Evolutionary conservation across 179 eudicot species (phyloP), one percentile per base, ranked within the genome.

Genomic region (Kewa caespitosa): DNA sequence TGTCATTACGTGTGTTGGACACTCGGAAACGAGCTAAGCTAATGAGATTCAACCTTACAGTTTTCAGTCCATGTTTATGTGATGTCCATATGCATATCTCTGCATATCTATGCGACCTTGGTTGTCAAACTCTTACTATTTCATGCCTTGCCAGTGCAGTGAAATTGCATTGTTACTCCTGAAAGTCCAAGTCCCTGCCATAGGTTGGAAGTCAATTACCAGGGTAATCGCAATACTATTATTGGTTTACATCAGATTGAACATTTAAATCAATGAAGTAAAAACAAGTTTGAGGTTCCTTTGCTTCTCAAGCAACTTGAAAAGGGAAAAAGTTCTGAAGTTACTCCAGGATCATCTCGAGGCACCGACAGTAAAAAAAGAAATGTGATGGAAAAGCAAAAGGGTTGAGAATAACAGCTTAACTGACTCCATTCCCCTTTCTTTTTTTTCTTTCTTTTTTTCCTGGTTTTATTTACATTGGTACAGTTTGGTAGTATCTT

Each of bases 221-320:
- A n/a, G n/a, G n/a, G n/a, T n/a, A 22, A n/a, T 8, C 27, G 5
- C 17, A 10, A 1, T 6, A 25, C 33, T 8, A 57, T 28, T 7
- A 57, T 27, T 28, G 12, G 6, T 32, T 57, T 33, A 57, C 63
- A 25, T 57, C 63, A 57, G 32, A 57, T 57, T 54, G 33, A 57
- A 27, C 33, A 25, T 27, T 27, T 27, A 33, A 57, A 57, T 28
- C 63, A 23, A 57, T 57, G n/a, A 33, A 27, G 63, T 57, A 27
- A 57, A 57, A 57, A 8, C 33, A 28, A 25, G 33, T 57, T 2
- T 27, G 15, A 27, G 34, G 61, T 79, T 63, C 32, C 37, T 36
- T 82, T 82, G 81, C 72, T 80, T 80, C 73, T 11, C 73, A 76
- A 76, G 72, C 77, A 75, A 80, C 67, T 38, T 48, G 41, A 43